A percentile compares a stretch with the other conserved stretches of the same genome.
phyloP scores from a whole-genome alignment of 2,329 filamentous ascomycete genomes.

The Xylariaceae sp. region DNA sequence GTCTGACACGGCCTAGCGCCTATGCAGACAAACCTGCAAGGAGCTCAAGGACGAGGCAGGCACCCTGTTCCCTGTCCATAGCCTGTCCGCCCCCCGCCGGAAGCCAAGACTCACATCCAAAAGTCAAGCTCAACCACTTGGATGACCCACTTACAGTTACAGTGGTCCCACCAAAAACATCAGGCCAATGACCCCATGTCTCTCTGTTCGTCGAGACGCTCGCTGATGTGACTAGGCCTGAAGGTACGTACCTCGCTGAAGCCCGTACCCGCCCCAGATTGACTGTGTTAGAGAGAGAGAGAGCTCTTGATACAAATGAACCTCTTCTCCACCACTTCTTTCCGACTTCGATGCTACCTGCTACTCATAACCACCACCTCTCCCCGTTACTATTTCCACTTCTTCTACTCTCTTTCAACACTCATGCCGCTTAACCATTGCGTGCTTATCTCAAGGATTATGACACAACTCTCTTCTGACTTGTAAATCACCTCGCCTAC shows the following conservation, averaged over 20 bases:
- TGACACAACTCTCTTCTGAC: conserved; percentile 24
- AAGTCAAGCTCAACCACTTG: conserved; percentile 23
- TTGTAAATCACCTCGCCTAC: conserved; percentile 14
- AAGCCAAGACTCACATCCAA: not conserved
- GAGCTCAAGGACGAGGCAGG: conserved; percentile 25
- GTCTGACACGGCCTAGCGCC: conserved; percentile 33
- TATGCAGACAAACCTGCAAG: conserved; percentile 38
- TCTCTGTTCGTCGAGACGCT: conserved; percentile 37
- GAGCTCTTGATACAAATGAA: conserved; percentile 44
- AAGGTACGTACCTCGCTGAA: conserved; percentile 27
- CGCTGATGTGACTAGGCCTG: conserved; percentile 38
- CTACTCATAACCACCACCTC: conserved; percentile 27
- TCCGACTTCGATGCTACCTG: conserved; percentile 19
- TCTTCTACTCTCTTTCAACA: conserved; percentile 4
- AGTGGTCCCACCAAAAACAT: conserved; percentile 30
- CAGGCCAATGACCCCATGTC: conserved; percentile 30
- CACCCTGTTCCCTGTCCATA: conserved; percentile 22
- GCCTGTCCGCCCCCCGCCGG: conserved; percentile 10
- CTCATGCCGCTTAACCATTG: conserved; percentile 21
- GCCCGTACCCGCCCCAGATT: conserved; percentile 29
- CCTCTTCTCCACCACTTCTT: conserved; percentile 37
- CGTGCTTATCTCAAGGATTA: conserved; percentile 30
- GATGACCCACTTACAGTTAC: conserved; percentile 21
- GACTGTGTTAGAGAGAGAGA: conserved; percentile 30
- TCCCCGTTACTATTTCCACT: conserved; percentile 11